Conservation (phyloP, 768 basidiomycete genomes). For the Suillus luteus region DNA sequence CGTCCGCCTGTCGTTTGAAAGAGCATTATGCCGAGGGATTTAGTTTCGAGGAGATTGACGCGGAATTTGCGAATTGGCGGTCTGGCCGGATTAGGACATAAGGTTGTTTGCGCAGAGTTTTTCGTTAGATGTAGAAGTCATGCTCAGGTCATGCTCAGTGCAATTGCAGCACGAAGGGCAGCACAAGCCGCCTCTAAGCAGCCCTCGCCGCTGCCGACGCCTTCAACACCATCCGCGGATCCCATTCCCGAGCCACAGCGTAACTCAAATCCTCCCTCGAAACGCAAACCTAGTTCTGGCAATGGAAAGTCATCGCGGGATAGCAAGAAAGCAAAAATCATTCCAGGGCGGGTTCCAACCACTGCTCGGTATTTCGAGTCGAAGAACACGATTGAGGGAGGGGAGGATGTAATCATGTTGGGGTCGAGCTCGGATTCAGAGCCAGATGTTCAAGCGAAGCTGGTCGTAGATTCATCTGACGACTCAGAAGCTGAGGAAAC, state of each 20-base stretch:
- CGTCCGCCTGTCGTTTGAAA: neutral
- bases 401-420: conserved; percentile 1
- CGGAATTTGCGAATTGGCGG: too few species aligned
- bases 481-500: conserved; percentile 4
- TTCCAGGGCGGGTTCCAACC: neutral
- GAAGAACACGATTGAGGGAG: neutral
- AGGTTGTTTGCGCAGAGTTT: too few species aligned
- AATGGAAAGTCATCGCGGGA: neutral
- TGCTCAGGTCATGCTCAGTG: neutral
- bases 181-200: neutral
- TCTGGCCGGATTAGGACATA: too few species aligned
- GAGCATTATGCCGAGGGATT: too few species aligned
- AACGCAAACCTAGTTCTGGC: neutral
- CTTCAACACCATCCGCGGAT: neutral
- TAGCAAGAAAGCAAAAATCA: neutral
- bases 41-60: too few species aligned
- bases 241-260: neutral
- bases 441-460: neutral
- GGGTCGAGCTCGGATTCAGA: conserved; percentile 4
- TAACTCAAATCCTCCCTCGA: neutral
- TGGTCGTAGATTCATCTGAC: neutral
- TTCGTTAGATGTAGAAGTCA: neutral
- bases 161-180: conserved; percentile 3
- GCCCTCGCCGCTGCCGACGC: neutral
- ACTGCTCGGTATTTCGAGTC: conserved; percentile 2